phyloP scores from a whole-genome alignment of 371 early-diverging fungal species.

The Syncephalastrum sp. region DNA sequence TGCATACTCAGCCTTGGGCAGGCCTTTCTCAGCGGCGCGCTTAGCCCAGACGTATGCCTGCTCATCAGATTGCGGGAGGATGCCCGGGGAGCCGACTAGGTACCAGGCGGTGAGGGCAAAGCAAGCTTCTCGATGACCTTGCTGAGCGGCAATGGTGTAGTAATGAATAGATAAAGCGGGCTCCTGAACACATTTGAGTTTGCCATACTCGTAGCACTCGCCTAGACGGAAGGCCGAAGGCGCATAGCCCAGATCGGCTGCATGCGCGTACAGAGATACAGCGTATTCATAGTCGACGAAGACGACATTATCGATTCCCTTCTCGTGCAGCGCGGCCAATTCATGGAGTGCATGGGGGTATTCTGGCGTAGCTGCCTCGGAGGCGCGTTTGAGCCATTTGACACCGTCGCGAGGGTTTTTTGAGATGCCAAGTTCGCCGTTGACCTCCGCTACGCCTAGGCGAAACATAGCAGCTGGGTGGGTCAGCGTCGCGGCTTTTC shows the following conservation, averaged over 20 bases:
- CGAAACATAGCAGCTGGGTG: constrained; percentile 77
- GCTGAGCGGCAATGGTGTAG: constrained; percentile 81
- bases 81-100: constrained; percentile 77
- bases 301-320: constrained; percentile 66
- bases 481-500: constrained; percentile 67
- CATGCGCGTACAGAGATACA: constrained; percentile 68
- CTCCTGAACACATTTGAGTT: constrained; percentile 64
- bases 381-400: constrained; percentile 76
- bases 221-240: constrained; percentile 78
- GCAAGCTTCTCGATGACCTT: constrained; percentile 89
- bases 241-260: constrained; percentile 78
- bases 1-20: constrained; percentile 88
- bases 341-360: constrained; percentile 84
- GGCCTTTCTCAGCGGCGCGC: constrained; percentile 81
- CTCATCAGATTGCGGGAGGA: constrained; percentile 79
- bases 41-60: constrained; percentile 90
- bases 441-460: constrained; percentile 66
- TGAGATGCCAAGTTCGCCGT: constrained; percentile 67
- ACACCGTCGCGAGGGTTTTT: constrained; percentile 69
- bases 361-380: constrained; percentile 71
- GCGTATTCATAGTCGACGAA: constrained; percentile 76
- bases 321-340: constrained; percentile 68
- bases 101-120: constrained; percentile 92
- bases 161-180: constrained; percentile 71
- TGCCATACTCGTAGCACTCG: constrained; percentile 80